Evolutionary conservation across 2,329 filamentous ascomycete species (phyloP), one percentile per base, ranked within the genome.

Genomic region (Arthrobotrys sphaeroides): DNA sequence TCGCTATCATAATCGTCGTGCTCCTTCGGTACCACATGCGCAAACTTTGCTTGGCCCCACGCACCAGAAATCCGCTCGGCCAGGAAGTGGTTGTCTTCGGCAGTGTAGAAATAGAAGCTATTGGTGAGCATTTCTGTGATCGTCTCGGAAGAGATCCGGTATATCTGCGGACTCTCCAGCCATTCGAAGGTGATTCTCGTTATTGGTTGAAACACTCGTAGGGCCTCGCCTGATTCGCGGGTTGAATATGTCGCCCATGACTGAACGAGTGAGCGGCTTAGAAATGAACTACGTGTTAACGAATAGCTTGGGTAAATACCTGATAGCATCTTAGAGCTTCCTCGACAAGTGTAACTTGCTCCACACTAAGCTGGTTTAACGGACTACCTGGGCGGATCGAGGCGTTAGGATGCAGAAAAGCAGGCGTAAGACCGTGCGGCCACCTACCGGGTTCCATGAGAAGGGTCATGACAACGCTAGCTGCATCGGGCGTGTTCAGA

Each of bases 241-340:
- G 64, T 90, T 3, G 89, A 89, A 80, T 93, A 93, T 78, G 88
- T 85, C 31, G 93, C 86, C 91, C 91, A 94, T 3, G 90, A 87
- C 89, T 91, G 26, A 40, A 28, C 16, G 2, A 47, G 38, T 51
- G 73, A 36, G 51, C 4, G 20, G 13, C 7, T 38, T 6, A 26
- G 61, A 20, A 18, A 47, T 49, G 36, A n/a, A n/a, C n/a, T n/a
- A n/a, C n/a, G 61, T 53, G 18, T 16, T 51, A 53, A 36, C 78
- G 82, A 84, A 26, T 5, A 38, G 40, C 18, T 16, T 16, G 16
- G 16, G 22, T 0, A 65, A 40, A 61, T 82, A 89, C 88, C 83
- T 90, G 88, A 61, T 89, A 85, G 79, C 88, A 90, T 78, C 83
- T 85, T 77, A 91, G 86, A 9, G 87, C 84, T 77, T 90, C 88